Conservation (phyloP, 257 asterid species). For the Solanum stenotomum region DNA sequence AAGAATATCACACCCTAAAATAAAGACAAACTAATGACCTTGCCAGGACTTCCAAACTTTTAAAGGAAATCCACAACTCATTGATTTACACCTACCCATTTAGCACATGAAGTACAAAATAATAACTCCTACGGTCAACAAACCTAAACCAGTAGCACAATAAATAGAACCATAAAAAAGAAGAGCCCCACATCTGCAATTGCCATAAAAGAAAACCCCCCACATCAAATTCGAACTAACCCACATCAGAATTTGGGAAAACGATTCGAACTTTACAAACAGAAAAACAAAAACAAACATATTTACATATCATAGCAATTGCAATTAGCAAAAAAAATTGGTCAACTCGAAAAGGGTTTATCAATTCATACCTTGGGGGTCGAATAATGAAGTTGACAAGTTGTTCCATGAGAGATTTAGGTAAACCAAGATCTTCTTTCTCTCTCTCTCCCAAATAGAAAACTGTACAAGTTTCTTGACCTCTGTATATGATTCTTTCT, state of each 20-base stretch:
- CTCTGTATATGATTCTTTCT: not conserved
- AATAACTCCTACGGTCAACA: not conserved
- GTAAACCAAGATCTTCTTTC: slow-evolving; percentile 29
- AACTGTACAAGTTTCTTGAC: not conserved
- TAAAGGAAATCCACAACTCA: not conserved
- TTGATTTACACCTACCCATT: not conserved
- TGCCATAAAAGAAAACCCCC: not conserved
- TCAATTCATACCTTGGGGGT: slow-evolving; percentile 70
- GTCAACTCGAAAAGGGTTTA: not conserved
- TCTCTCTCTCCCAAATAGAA: not conserved
- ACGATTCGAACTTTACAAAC: slow-evolving; percentile 17
- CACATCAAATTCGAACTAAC: slow-evolving; percentile 4
- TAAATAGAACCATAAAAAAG: not conserved
- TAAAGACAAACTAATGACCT: not conserved
- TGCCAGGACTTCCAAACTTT: not conserved
- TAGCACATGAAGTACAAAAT: not conserved
- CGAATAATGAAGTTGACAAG: slow-evolving; percentile 91
- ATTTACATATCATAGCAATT: not conserved
- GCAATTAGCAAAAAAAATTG: not conserved
- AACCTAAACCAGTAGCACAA: not conserved
- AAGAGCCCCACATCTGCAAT: not conserved
- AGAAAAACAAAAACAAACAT: not conserved
- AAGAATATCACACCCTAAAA: not conserved
- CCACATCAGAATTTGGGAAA: not conserved
- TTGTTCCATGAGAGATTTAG: slow-evolving; percentile 77